These are phyloP conservation scores for Quaeritorhiza haematococci DNA, from an alignment of 371 early-diverging fungal genomes.

Conservation along the genomic window DNA sequence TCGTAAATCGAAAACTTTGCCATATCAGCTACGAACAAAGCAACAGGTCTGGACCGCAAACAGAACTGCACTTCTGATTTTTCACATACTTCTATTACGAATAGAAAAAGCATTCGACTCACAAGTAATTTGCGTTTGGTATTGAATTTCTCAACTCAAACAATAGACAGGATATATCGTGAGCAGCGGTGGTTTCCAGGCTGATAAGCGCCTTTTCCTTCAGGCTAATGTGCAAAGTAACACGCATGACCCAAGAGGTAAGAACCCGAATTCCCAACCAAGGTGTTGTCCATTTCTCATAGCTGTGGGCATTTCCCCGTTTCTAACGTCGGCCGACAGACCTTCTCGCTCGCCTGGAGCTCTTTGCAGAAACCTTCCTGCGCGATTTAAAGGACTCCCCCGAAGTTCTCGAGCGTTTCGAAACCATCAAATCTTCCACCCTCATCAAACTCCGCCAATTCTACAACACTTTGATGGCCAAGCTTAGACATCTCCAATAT, in stretches of 20 bases:
- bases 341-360: conserved; percentile 23
- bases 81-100: too few relatives aligned
- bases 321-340: conserved; percentile 8
- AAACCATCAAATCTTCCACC: conserved; percentile 11
- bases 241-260: too few relatives aligned
- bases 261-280: not conserved
- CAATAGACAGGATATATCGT: conserved; percentile 31
- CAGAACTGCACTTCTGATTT: too few relatives aligned
- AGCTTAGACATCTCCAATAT: conserved; percentile 13
- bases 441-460: conserved; percentile 18
- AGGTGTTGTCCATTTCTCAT: not conserved
- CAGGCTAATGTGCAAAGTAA: conserved; percentile 24
- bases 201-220: conserved; percentile 19
- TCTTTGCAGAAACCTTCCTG: conserved; percentile 23
- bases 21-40: conserved; percentile 11
- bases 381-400: conserved; percentile 5
- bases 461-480: conserved; percentile 18
- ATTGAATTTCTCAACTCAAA: too few relatives aligned
- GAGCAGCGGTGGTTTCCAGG: conserved; percentile 6
- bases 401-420: not conserved
- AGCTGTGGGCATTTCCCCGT: not conserved
- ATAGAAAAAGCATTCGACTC: too few relatives aligned
- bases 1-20: not conserved
- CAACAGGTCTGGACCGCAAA: conserved; percentile 15
- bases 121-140: too few relatives aligned